These are phyloP conservation scores for Friedmanniomyces simplex DNA, from an alignment of 495 filamentous ascomycete genomes.

Conservation along the genomic window DNA sequence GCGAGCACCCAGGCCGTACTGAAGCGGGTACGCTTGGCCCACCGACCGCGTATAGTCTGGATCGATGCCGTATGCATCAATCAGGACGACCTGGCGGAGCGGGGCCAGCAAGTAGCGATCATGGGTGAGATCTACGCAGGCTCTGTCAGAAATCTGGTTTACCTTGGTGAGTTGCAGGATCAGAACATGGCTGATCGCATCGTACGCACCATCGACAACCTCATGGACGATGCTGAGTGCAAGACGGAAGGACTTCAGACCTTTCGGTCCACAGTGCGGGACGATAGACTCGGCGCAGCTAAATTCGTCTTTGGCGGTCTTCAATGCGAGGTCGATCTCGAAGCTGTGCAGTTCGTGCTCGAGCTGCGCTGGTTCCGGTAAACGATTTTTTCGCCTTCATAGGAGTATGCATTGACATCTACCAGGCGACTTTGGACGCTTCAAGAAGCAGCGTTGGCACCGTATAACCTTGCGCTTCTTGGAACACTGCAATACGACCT, in stretches of 20 bases:
- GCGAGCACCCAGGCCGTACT: background rate
- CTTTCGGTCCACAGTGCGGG: background rate
- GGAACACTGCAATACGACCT: background rate
- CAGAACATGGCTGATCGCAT: background rate
- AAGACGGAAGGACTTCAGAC: background rate
- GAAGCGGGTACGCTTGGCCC: background rate
- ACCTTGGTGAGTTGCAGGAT: background rate
- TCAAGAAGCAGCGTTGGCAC: background rate
- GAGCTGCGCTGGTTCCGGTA: background rate
- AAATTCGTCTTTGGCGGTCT: no score
- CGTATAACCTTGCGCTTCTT: background rate
- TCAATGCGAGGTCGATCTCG: background rate
- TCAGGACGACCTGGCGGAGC: constrained; percentile 16
- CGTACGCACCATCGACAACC: background rate
- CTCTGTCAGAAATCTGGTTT: background rate
- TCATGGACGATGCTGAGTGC: background rate
- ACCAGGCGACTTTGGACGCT: background rate
- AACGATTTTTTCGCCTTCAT: background rate
- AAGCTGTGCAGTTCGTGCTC: background rate
- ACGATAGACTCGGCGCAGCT: no score
- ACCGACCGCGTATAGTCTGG: background rate
- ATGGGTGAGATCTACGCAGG: constrained; percentile 15
- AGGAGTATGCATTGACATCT: background rate
- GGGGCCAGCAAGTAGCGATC: constrained; percentile 11
- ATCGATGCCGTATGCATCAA: constrained; percentile 18